Conservation (phyloP, 2,329 filamentous ascomycete species). For the Diplodia sapinea region DNA sequence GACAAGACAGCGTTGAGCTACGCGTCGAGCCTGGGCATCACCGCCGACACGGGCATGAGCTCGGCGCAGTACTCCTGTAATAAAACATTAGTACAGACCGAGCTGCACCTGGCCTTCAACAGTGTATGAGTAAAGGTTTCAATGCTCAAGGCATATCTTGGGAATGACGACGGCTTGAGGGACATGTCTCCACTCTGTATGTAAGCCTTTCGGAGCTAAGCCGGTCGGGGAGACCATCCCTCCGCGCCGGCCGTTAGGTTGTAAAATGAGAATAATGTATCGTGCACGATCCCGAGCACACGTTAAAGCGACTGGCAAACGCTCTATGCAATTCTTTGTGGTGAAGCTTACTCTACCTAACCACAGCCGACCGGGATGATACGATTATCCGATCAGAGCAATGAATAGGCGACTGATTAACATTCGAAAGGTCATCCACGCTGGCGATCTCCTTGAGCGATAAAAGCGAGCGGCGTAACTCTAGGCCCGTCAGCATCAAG, state of each 20-base stretch:
- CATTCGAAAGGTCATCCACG: not conserved
- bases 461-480: not conserved
- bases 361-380: not conserved
- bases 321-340: not conserved
- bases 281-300: not conserved
- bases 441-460: not conserved
- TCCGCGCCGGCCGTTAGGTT: not conserved
- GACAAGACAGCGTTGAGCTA: conserved; percentile 68
- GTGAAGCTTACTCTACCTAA: not conserved
- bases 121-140: not conserved
- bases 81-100: not conserved
- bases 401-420: not conserved
- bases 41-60: conserved; percentile 56
- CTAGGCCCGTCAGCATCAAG: not conserved
- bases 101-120: not conserved
- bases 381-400: not conserved
- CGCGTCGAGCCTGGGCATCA: conserved; percentile 67
- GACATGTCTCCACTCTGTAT: not conserved
- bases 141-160: not conserved
- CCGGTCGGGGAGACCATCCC: conserved; percentile 2
- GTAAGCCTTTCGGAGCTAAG: not conserved
- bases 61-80: conserved; percentile 56
- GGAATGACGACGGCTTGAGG: not conserved
- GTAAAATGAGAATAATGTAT: not conserved
- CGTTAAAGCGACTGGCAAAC: not conserved